phyloP scores from a whole-genome alignment of 2,329 filamentous ascomycete genomes.

The Tothia fuscella region DNA sequence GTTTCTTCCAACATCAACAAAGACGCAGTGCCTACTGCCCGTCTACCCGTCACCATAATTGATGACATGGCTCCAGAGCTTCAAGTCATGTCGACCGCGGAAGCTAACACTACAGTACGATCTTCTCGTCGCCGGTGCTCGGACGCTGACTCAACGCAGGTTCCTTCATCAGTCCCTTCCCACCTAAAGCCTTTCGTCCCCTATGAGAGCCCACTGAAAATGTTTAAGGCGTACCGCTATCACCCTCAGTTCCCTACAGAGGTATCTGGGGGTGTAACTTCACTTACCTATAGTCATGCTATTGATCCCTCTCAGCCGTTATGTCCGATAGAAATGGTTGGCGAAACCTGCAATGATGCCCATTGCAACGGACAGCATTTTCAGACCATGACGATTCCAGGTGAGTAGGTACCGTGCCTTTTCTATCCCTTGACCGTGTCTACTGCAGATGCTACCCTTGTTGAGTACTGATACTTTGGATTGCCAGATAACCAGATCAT shows the following conservation, averaged over 20 bases:
- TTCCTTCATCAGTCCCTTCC: not conserved
- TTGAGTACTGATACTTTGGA: constrained; percentile 20
- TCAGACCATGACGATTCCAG: constrained; percentile 55
- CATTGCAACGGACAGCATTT: constrained; percentile 76
- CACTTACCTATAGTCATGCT: constrained; percentile 84
- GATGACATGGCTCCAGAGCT: constrained; percentile 30
- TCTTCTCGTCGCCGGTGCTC: not conserved
- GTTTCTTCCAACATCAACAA: no score
- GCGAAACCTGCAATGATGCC: constrained; percentile 60
- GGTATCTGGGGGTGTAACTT: constrained; percentile 68
- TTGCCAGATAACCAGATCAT: constrained; percentile 60
- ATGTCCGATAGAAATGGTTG: constrained; percentile 64
- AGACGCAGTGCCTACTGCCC: no score
- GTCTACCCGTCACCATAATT: constrained; percentile 14
- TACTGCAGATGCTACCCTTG: constrained; percentile 7
- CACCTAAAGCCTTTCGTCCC: constrained; percentile 42
- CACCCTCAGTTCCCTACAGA: constrained; percentile 62
- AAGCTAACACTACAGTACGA: not conserved
- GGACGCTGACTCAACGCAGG: not conserved
- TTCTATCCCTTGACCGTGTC: not conserved
- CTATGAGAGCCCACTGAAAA: constrained; percentile 72
- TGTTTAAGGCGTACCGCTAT: constrained; percentile 82
- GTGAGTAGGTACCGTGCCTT: constrained; percentile 44
- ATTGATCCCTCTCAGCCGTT: constrained; percentile 65
- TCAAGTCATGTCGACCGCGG: constrained; percentile 16